These are phyloP conservation scores for Lentinula boryana DNA, from an alignment of 768 basidiomycete genomes.

Conservation along the genomic window DNA sequence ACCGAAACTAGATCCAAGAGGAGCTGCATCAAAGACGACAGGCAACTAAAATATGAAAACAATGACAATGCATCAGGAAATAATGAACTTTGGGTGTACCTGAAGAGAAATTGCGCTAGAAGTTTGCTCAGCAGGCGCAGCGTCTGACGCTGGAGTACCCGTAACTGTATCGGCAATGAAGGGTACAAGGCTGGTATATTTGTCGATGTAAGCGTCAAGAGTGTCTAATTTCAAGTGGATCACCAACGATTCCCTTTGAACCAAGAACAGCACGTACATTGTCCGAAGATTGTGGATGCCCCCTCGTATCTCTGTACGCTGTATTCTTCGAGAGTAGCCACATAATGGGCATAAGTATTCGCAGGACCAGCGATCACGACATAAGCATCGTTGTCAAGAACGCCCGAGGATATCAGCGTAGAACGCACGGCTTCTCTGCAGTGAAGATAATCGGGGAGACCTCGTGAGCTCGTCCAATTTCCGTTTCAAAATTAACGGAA, in stretches of 20 bases:
- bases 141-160: conserved; percentile 52
- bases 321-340: conserved; percentile 71
- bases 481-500: conserved; percentile 13
- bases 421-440: conserved; percentile 64
- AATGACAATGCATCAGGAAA: neutral
- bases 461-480: conserved; percentile 10
- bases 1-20: conserved; percentile 56
- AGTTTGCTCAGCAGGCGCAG: conserved; percentile 59
- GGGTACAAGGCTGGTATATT: conserved; percentile 60
- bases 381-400: conserved; percentile 63
- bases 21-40: conserved; percentile 57
- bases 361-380: conserved; percentile 80
- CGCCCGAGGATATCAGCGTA: conserved; percentile 53
- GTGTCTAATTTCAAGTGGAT: conserved; percentile 23
- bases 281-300: conserved; percentile 74
- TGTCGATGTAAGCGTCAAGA: conserved; percentile 76
- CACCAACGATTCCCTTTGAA: neutral
- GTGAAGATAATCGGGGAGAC: neutral
- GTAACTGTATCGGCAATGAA: conserved; percentile 43
- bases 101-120: conserved; percentile 64
- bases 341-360: conserved; percentile 73
- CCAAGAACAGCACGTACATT: conserved; percentile 37
- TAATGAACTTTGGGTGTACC: conserved; percentile 24
- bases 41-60: conserved; percentile 33
- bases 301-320: conserved; percentile 75